phyloP scores from a whole-genome alignment of 441 rosid species.

The Populus trichocarpa region DNA sequence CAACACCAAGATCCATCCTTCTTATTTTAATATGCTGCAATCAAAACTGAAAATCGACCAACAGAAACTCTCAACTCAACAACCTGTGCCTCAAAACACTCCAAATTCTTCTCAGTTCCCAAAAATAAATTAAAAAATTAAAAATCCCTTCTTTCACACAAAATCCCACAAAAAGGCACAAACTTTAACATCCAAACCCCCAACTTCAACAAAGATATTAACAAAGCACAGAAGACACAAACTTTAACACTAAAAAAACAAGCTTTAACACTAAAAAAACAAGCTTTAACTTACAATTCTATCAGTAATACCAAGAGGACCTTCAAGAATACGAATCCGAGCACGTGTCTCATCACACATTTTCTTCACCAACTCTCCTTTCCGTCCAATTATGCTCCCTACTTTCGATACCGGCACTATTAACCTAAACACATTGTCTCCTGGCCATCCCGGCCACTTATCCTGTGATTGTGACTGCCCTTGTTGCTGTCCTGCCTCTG shows the following conservation, averaged over 20 bases:
- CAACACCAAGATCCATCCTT: no score
- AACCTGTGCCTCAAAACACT: no score
- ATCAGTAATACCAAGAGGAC: constrained; percentile 53
- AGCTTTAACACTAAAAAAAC: not conserved
- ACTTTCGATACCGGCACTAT: constrained; percentile 76
- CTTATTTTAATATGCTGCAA: no score
- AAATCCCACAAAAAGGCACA: not conserved
- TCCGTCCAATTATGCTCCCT: constrained; percentile 89
- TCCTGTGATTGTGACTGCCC: not conserved
- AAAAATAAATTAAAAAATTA: no score
- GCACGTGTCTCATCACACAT: constrained; percentile 91
- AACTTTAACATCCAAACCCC: not conserved
- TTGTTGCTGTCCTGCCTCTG: not conserved
- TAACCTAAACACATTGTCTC: constrained; percentile 72
- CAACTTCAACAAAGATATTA: not conserved
- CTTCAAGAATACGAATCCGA: constrained; percentile 82
- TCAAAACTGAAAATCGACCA: no score
- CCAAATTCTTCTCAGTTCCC: not conserved
- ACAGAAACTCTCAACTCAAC: no score
- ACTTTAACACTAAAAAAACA: no score
- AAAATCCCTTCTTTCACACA: not conserved
- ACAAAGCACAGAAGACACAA: no score
- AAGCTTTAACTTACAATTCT: constrained; percentile 53
- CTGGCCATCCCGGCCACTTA: constrained; percentile 98
- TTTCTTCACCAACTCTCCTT: constrained; percentile 89